These are phyloP conservation scores for Penicillium sp. DNA, from an alignment of 2,329 filamentous ascomycete genomes.

Conservation along the genomic window DNA sequence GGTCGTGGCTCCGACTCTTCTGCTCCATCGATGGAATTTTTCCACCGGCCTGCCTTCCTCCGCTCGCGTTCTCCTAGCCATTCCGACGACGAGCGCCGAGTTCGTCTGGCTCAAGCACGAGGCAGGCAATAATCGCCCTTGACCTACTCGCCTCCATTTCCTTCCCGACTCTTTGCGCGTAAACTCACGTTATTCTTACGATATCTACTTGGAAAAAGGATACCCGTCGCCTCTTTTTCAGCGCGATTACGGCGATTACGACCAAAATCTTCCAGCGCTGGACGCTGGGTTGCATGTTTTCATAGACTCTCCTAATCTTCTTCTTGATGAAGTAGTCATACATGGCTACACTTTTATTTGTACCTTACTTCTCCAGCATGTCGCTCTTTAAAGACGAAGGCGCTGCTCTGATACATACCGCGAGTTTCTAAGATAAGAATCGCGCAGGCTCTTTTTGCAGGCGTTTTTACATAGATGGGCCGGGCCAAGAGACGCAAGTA, in stretches of 20 bases:
- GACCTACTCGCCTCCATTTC: not conserved
- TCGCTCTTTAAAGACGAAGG: not conserved
- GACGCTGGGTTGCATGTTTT: conserved; percentile 20
- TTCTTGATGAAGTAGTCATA: conserved; percentile 5
- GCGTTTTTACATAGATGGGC: conserved; percentile 27
- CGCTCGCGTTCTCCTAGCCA: conserved; percentile 31
- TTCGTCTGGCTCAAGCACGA: conserved; percentile 47
- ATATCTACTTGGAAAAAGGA: not conserved
- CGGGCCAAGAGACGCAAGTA: conserved; percentile 12
- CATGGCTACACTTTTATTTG: not conserved
- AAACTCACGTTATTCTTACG: conserved; percentile 7
- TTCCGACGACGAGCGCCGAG: conserved; percentile 45
- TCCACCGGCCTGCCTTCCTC: conserved; percentile 30
- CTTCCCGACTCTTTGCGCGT: not conserved
- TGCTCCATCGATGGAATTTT: conserved; percentile 8
- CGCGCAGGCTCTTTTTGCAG: conserved; percentile 6
- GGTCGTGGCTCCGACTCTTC: conserved; percentile 38
- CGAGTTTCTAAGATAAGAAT: not conserved
- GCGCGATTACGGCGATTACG: not conserved
- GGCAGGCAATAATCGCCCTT: conserved; percentile 32
- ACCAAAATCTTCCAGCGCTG: conserved; percentile 17
- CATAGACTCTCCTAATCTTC: conserved; percentile 22
- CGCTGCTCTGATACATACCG: not conserved
- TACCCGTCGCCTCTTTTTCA: conserved; percentile 12
- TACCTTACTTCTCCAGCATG: conserved; percentile 9